Base-by-base conservation (phyloP, 176 grass and related monocot species). In the Poa pratensis region DNA sequence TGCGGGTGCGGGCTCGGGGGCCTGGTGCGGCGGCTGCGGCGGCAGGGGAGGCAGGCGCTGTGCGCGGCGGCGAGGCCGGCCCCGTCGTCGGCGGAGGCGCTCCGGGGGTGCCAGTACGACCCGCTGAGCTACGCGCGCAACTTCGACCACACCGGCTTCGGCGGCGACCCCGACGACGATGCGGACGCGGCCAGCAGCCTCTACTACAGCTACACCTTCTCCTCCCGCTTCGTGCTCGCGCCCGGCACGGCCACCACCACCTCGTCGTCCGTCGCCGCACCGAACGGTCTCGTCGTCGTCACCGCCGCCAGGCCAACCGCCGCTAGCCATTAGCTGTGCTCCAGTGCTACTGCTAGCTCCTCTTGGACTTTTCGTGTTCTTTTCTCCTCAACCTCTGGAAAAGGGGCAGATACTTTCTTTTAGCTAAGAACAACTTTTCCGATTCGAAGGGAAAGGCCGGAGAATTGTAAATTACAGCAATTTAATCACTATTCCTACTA, bases 81-180 rank as follows among this genome's bases (percentile, higher is more conserved):
- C 42, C 1, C 84, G 2, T 68, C 70, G 40, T 73, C 63, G 10
- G 15, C 88, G 53, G 45, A 8, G 35, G 34, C 61, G 54, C 69
- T 74, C 58, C 90, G 71, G 17, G 64, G 66, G 77, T 80, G 81
- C 87, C 72, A 93, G 76, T 97, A 97, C 67, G 95, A 97, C 59
- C 92, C 90, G 27, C 82, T 91, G 27, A 97, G 95, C 87, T 94
- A 94, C 69, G 93, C 92, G 46, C 77, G 87, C 80, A 97, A 94
- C 86, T 97, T 97, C 66, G 95, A 97, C 59, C 65, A 81, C 80
- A 85, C 86, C 46, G 88, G 83, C 17, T 85, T 89, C 69, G 80
- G 77, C 69, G 80, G 77, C 34, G 52, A 1, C 64, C 66, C 5
- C 69, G 77, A 28, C 79, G 22, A 57, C 7, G 90, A 91, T 20